phyloP scores from a whole-genome alignment of 1,139 yeast species.

The Nakaseomyces nivariensis region DNA sequence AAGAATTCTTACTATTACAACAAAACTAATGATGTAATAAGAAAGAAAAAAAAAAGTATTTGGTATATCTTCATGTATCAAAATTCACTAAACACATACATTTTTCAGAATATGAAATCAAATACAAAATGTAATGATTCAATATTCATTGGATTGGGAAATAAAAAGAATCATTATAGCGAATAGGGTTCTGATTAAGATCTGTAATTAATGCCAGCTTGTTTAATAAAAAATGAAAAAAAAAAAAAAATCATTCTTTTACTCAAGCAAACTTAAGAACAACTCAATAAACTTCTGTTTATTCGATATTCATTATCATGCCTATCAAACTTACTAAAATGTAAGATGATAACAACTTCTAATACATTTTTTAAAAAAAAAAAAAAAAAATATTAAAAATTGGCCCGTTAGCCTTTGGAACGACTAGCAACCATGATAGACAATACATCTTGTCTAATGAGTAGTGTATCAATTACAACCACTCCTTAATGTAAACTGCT shows the following conservation, averaged over 20 bases:
- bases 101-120: not conserved
- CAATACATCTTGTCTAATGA: not conserved
- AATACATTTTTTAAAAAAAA: not conserved
- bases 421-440: not conserved
- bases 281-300: too few relatives aligned
- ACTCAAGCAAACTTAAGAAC: too few relatives aligned
- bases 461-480: not conserved
- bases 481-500: not conserved
- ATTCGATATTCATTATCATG: too few relatives aligned
- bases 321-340: too few relatives aligned
- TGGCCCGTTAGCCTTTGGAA: not conserved
- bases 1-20: not conserved
- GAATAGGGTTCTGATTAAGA: too few relatives aligned
- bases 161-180: too few relatives aligned
- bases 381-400: not conserved
- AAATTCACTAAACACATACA: conserved; percentile 1
- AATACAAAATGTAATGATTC: not conserved
- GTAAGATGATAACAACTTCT: too few relatives aligned
- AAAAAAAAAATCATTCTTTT: too few relatives aligned
- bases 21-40: not conserved
- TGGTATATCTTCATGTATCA: not conserved
- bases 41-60: not conserved
- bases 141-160: too few relatives aligned
- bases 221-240: too few relatives aligned
- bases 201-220: too few relatives aligned